Base-by-base conservation (phyloP, 2,329 filamentous ascomycete genomes). In the Aspergillus eucalypticola region DNA sequence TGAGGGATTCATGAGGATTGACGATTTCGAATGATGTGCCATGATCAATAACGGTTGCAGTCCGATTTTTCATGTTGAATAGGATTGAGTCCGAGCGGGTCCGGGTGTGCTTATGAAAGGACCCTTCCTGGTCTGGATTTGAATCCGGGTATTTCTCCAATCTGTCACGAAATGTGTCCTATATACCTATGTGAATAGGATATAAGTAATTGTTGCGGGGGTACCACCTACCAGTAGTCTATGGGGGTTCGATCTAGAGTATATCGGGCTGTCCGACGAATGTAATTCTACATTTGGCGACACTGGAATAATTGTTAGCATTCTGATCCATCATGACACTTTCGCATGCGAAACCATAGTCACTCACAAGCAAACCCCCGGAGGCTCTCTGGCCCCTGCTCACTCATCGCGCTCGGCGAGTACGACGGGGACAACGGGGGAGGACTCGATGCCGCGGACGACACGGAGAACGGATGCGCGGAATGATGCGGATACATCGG, bases 21-120 rank as follows among this genome's bases (percentile, higher is more conserved):
- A 77, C 57, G 17, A 77, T 77, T 35, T 77, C 74, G 50, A 77
- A 77, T 8, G 68, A 69, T 8, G 73, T 65, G 11, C 75, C 75
- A 50, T 75, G 69, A 58, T 75, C 70, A 29, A 69, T 67, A 42
- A 77, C 63, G 57, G 70, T 75, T 56, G 69, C 54, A 27, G 63
- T 61, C 56, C 67, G 60, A 59, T 67, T 65, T 42, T 68, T 67
- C 29, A 62, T 52, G 46, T 62, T 67, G 54, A 69, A 68, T 32
- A 75, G 58, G 53, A 70, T 68, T 32, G 71, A 68, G 52, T 73
- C 69, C 5, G 70, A 71, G 41, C 63, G 64, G 13, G 65, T 62
- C 48, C 66, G 67, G 52, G 39, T 63, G 48, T 62, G 64, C 10
- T 61, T 64, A 60, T 39, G 64, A 32, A 62, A 49, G 46, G 60